Evolutionary conservation across 179 eudicot species (phyloP), one percentile per base, ranked within the genome.

Genomic region (Kewa caespitosa): DNA sequence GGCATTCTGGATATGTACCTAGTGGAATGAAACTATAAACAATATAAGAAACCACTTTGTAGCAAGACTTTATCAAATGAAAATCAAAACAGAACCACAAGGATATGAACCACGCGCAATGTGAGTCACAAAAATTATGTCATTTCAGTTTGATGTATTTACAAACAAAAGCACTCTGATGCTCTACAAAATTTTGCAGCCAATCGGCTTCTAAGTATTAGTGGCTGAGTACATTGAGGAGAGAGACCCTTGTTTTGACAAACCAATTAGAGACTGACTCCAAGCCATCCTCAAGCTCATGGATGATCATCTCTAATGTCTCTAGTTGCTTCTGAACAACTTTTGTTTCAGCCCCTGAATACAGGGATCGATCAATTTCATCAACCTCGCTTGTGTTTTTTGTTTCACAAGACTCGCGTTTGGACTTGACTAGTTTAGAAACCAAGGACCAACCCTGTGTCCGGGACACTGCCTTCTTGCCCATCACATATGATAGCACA

Each of bases 391-490:
- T 78, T 5, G 13, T n/a, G 3, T 14, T 38, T 59, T 74, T 55
- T n/a, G n/a, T n/a, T n/a, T n/a, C n/a, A 15, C 13, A 27, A 37
- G 65, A 75, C n/a, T n/a, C n/a, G n/a, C n/a, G n/a, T n/a, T n/a
- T 81, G 37, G 80, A 43, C 74, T 81, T 66, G 55, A 77, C 70
- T 13, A 83, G 43, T 28, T 73, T 83, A 13, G 81, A 60, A 6
- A 83, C 74, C 46, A 76, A 38, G 1, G 85, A 79, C 85, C 83
- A 83, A 1, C 80, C 67, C 3, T 42, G 70, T 23, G 72, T 57
- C 63, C 70, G 70, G 54, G 76, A 37, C 13, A 22, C 37, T 0
- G 38, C 72, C 76, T 79, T 83, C 60, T 76, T 66, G 25, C 81
- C 83, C 33, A 63, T 61, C 41, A 79, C 22, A 64, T 37, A 76